A percentile compares a stretch with the other conserved stretches of the same genome.
Evolutionary conservation across 2,329 filamentous ascomycete species (phyloP).

Genomic region (Aspergillus vadensis): DNA sequence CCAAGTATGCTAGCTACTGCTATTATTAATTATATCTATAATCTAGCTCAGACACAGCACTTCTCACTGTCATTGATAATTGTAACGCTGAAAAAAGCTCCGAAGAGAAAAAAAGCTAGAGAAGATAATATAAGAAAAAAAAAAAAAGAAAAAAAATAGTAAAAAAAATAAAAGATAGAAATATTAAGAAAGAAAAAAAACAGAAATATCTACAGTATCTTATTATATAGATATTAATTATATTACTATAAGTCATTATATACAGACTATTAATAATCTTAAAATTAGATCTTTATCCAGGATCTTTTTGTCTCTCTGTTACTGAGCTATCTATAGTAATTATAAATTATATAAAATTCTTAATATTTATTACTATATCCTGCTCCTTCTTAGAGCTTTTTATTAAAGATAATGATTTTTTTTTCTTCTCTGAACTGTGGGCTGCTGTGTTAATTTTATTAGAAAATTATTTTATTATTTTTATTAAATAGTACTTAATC

Average conservation of each 20-base stretch:
- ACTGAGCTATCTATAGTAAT: not conserved
- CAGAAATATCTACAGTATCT: not conserved
- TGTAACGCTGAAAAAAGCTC: too few relatives aligned
- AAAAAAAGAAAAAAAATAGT: not conserved
- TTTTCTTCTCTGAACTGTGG: too few relatives aligned
- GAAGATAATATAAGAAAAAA: too few relatives aligned
- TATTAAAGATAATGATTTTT: too few relatives aligned
- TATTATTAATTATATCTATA: too few relatives aligned
- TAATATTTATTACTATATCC: not conserved
- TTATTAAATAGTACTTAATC: slow-evolving; percentile 39
- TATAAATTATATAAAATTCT: not conserved
- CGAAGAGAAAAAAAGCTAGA: too few relatives aligned
- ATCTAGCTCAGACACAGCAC: too few relatives aligned
- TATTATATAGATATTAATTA: not conserved
- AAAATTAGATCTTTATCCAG: not conserved
- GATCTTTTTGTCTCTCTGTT: not conserved
- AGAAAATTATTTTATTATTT: slow-evolving; percentile 36
- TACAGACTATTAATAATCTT: not conserved
- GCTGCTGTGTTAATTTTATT: not conserved
- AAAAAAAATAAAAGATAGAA: not conserved
- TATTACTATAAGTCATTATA: not conserved
- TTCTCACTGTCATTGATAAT: too few relatives aligned
- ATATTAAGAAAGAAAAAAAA: not conserved
- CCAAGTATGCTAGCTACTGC: too few relatives aligned
- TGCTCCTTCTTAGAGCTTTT: not conserved